Evolutionary conservation across 2,329 filamentous ascomycete species (phyloP).

Genomic region (Fusarium proliferatum): DNA sequence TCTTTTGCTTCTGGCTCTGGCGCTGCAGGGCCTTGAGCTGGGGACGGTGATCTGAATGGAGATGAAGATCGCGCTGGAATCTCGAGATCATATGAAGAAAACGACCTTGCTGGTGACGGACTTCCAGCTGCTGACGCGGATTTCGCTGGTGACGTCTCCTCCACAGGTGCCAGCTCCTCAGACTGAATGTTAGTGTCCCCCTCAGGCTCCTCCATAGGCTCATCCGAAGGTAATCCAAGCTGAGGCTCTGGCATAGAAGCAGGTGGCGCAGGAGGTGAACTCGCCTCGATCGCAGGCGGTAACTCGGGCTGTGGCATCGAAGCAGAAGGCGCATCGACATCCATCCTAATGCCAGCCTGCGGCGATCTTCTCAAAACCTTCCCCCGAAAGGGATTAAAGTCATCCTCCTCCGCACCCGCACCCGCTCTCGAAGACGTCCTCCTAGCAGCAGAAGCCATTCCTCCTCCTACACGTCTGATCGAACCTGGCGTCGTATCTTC

Average conservation of each 20-base stretch:
- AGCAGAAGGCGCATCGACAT: slow-evolving; percentile 22
- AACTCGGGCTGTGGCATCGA: slow-evolving; percentile 32
- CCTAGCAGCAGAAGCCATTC: slow-evolving; percentile 51
- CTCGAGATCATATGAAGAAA: slow-evolving; percentile 13
- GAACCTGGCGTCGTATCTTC: slow-evolving; percentile 24
- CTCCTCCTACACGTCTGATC: slow-evolving; percentile 42
- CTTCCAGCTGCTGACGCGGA: not conserved
- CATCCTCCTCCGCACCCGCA: slow-evolving; percentile 52
- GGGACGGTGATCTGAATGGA: not conserved
- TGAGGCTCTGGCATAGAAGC: slow-evolving; percentile 27
- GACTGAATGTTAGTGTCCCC: not conserved
- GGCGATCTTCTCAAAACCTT: slow-evolving; percentile 45
- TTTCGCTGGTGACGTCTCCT: slow-evolving; percentile 3
- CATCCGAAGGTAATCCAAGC: not conserved
- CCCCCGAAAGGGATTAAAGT: slow-evolving; percentile 48
- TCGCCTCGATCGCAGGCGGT: not conserved
- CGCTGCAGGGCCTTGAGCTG: not conserved
- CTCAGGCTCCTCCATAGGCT: not conserved
- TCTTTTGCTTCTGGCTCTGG: not conserved
- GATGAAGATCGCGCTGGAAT: slow-evolving; percentile 1
- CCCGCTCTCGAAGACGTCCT: slow-evolving; percentile 58
- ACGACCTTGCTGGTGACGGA: slow-evolving; percentile 11
- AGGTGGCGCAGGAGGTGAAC: slow-evolving; percentile 7
- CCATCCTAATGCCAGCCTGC: slow-evolving; percentile 43
- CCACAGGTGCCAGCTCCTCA: not conserved